Evolutionary conservation across 1,139 yeast species (phyloP).

Genomic region (Pichia sp.): DNA sequence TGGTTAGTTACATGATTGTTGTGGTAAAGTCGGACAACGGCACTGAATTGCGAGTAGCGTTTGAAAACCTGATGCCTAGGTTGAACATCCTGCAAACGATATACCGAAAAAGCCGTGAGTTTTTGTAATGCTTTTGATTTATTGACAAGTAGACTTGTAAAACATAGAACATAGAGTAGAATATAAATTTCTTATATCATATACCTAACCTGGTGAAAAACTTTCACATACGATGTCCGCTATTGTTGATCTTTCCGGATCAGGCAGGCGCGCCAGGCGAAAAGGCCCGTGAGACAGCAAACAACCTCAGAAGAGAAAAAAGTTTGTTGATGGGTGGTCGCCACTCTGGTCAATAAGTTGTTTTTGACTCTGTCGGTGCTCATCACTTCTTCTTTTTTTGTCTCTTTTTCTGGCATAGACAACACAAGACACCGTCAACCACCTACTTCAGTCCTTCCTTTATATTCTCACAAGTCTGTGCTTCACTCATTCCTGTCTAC

Average conservation of each 20-base stretch:
- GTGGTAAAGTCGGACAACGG: constrained; percentile 33
- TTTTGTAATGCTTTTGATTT: no score
- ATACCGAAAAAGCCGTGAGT: neutral
- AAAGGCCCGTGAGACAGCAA: neutral
- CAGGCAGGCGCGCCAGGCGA: neutral
- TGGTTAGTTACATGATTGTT: constrained; percentile 53
- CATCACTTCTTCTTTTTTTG: neutral
- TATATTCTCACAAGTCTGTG: neutral
- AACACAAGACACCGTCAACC: neutral
- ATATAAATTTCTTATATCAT: no score
- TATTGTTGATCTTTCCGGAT: neutral
- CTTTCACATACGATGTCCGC: no score
- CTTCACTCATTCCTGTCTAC: neutral
- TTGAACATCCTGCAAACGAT: neutral
- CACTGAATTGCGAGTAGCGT: neutral
- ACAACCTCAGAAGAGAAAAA: neutral
- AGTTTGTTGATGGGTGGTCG: neutral
- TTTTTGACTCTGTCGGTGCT: no score
- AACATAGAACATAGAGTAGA: neutral
- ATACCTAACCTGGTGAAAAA: no score
- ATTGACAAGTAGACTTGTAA: neutral
- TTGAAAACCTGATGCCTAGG: neutral
- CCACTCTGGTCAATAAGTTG: no score
- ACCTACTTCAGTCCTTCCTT: constrained; percentile 7
- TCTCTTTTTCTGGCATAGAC: neutral